Percentiles rank a stretch among this genome's conserved stretches.
Conservation (phyloP, 495 filamentous ascomycete species). For the Penicillium longicatenatum region DNA sequence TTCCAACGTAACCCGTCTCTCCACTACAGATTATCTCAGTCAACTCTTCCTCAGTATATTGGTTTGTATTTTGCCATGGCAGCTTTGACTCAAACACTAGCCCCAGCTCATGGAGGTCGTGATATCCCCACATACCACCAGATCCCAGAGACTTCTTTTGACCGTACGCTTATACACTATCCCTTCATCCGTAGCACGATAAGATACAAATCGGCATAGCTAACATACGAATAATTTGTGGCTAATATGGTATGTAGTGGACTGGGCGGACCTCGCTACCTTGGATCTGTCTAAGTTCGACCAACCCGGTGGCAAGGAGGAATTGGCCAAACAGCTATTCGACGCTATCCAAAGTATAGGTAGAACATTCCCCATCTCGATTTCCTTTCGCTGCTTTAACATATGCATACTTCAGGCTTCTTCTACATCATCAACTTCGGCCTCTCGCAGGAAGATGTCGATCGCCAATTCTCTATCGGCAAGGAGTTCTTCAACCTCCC, state of each 20-base stretch:
- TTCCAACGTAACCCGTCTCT: not conserved
- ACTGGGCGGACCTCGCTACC: constrained; percentile 55
- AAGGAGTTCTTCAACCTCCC: constrained; percentile 51
- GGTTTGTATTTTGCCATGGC: not conserved
- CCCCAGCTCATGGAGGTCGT: constrained; percentile 9
- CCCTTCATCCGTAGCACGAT: not conserved
- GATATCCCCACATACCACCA: constrained; percentile 38
- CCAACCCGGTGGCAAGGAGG: constrained; percentile 50
- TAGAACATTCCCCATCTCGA: not conserved
- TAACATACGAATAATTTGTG: not conserved
- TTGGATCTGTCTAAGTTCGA: constrained; percentile 53
- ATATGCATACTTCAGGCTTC: constrained; percentile 28
- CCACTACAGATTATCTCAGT: not conserved
- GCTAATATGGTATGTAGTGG: constrained; percentile 15
- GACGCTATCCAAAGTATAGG: constrained; percentile 36
- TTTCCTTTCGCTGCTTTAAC: not conserved
- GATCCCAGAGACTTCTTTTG: constrained; percentile 37
- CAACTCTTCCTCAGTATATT: not conserved
- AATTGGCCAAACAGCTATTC: constrained; percentile 50
- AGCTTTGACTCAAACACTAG: constrained; percentile 10
- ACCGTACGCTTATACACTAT: constrained; percentile 26
- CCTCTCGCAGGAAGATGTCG: constrained; percentile 50
- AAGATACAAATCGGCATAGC: too few relatives aligned
- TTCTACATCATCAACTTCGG: constrained; percentile 55
- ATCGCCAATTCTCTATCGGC: constrained; percentile 53